Base-by-base conservation (phyloP, 495 filamentous ascomycete species). In the Amniculicola lignicola region DNA sequence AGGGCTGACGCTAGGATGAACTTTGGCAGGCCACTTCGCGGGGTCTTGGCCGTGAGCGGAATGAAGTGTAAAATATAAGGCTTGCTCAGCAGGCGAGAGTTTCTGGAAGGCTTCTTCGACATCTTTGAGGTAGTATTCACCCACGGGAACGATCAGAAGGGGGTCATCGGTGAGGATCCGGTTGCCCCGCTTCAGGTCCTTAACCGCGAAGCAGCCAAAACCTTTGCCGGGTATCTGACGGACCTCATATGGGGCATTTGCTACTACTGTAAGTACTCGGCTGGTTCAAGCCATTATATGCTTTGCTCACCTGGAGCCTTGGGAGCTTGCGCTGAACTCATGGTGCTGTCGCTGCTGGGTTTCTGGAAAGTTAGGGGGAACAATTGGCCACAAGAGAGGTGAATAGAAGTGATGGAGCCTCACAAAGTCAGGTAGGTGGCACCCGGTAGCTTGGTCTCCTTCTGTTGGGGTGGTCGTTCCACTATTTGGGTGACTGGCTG, bases 101-200 rank as follows among this genome's bases (percentile, higher is more conserved):
- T 59, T 53, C 7, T 50, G 38, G 47, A 63, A 61, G 6, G 44
- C 46, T 7, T 29, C 48, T 24, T 65, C 25, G 44, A 71, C 54
- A 29, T 63, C 61, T 7, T 5, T 35, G 2, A 37, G 24, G 24
- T 31, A 44, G 31, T 66, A 60, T 1, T 85, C 80, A 21, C 79
- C 81, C 51, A 82, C 84, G 29, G 77, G 77, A 14, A 83, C 69
- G 40, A 84, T 74, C 22, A 93, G 74, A 45, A 74, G 73, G 42
- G 89, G 80, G 0, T 84, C 79, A 52, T 93, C 84, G 47, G 83
- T 81, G 3, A 90, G 71, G 31, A 83, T 77, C 12, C 81, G 79
- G 0, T 74, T 73, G 28, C 69, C 70, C 15, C 42, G 53, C 19
- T 54, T 38, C 53, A 73, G 64, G 36, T 24, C 22, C 1, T 35